phyloP scores from a whole-genome alignment of 2,329 filamentous ascomycete genomes.

The Penicillium sp. region DNA sequence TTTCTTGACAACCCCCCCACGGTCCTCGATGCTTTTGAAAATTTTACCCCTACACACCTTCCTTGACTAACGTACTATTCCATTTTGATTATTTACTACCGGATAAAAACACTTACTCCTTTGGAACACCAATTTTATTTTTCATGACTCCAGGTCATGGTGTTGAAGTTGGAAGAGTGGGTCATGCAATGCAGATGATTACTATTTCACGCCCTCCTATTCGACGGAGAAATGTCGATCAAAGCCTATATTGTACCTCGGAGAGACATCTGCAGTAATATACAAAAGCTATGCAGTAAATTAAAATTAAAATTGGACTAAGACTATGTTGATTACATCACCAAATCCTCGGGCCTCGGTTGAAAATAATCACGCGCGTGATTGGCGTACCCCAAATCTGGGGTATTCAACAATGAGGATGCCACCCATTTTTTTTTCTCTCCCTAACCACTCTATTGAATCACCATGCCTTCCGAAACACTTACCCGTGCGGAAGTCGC shows the following conservation, averaged over 20 bases:
- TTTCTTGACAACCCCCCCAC: too few relatives aligned
- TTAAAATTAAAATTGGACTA: neutral
- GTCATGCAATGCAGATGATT: neutral
- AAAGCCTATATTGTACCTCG: neutral
- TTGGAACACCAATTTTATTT: too few relatives aligned
- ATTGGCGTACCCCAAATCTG: conserved; percentile 1
- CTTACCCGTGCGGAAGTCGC: conserved; percentile 63
- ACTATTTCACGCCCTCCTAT: neutral
- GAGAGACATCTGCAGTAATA: neutral
- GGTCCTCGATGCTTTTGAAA: too few relatives aligned
- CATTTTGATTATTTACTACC: too few relatives aligned
- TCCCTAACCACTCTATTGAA: neutral
- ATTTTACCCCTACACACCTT: too few relatives aligned
- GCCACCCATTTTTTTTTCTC: neutral
- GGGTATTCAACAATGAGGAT: conserved; percentile 1
- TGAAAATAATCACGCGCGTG: conserved; percentile 3
- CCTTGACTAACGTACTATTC: too few relatives aligned
- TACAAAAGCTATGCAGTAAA: neutral
- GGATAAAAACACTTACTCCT: too few relatives aligned
- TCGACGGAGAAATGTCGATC: neutral
- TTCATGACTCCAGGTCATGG: neutral
- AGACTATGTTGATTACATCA: neutral
- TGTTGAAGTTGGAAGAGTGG: neutral
- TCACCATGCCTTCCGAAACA: conserved; percentile 23
- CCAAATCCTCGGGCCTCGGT: conserved; percentile 4